Conservation (phyloP, 2,329 filamentous ascomycete species). For the Alternaria consortialis region DNA sequence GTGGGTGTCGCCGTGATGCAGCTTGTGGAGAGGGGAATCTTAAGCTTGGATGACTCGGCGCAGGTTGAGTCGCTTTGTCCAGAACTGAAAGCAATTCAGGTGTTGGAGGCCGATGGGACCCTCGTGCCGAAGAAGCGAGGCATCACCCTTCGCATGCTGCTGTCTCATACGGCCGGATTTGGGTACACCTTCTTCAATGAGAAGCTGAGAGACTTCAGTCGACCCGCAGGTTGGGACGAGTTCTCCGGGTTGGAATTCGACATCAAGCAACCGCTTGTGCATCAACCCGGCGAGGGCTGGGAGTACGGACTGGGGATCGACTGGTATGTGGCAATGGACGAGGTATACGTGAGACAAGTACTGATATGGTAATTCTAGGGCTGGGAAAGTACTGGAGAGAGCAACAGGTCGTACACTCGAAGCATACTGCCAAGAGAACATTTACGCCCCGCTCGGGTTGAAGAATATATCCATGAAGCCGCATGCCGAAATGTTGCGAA, state of each 20-base stretch:
- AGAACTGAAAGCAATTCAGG: neutral
- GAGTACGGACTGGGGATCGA: neutral
- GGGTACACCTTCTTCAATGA: constrained; percentile 4
- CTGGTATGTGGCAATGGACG: neutral
- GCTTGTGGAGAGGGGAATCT: neutral
- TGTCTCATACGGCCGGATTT: constrained; percentile 6
- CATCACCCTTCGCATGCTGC: constrained; percentile 5
- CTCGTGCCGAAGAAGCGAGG: constrained; percentile 7
- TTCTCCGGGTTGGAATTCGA: neutral
- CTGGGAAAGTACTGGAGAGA: neutral
- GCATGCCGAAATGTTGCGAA: neutral
- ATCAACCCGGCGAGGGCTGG: neutral
- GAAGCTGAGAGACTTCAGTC: neutral
- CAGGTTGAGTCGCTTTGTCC: neutral
- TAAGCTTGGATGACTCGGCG: neutral
- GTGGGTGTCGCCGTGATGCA: constrained; percentile 3
- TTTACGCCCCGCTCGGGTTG: neutral
- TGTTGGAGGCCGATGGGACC: neutral
- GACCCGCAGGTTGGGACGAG: constrained; percentile 4
- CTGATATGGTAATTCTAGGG: neutral
- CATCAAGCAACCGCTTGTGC: neutral
- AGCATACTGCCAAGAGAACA: neutral
- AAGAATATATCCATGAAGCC: neutral
- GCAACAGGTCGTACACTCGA: neutral
- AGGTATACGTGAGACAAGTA: neutral